Evolutionary conservation across 2,329 filamentous ascomycete species (phyloP).

Genomic region (Myriosclerotinia duriaeana): DNA sequence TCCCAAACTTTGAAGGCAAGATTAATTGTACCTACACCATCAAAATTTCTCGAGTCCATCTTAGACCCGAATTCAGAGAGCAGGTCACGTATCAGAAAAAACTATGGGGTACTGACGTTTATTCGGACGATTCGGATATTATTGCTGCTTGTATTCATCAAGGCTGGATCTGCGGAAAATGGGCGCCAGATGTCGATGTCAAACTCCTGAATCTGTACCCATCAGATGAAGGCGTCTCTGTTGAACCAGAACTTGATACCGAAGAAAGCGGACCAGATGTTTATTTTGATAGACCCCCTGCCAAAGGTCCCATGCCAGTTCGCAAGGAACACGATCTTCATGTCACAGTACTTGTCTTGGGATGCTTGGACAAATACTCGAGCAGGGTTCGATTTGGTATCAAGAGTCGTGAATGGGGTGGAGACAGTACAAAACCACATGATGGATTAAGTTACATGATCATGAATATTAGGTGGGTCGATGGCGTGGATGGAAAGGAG

Average conservation of each 20-base stretch:
- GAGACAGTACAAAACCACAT: constrained; percentile 45
- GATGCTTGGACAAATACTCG: constrained; percentile 72
- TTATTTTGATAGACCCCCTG: constrained; percentile 53
- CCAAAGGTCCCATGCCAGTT: constrained; percentile 60
- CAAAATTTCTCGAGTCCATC: constrained; percentile 77
- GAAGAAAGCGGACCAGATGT: constrained; percentile 25
- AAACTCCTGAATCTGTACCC: constrained; percentile 60
- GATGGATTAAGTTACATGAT: constrained; percentile 78
- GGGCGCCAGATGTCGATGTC: constrained; percentile 74
- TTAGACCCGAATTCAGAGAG: constrained; percentile 68
- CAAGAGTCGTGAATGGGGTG: constrained; percentile 75
- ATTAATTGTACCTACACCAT: constrained; percentile 88
- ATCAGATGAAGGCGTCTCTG: constrained; percentile 36
- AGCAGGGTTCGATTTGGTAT: constrained; percentile 77
- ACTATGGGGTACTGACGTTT: constrained; percentile 91
- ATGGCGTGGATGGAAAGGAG: constrained; percentile 59
- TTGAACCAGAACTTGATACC: constrained; percentile 22
- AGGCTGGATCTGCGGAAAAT: constrained; percentile 88
- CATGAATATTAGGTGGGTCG: constrained; percentile 78
- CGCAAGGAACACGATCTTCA: constrained; percentile 75
- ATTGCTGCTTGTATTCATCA: constrained; percentile 90
- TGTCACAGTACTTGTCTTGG: constrained; percentile 81
- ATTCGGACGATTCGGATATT: constrained; percentile 93
- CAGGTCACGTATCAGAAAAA: constrained; percentile 79
- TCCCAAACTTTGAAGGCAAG: constrained; percentile 71